phyloP scores from a whole-genome alignment of 2,329 filamentous ascomycete genomes.

The Phialophora chinensis region DNA sequence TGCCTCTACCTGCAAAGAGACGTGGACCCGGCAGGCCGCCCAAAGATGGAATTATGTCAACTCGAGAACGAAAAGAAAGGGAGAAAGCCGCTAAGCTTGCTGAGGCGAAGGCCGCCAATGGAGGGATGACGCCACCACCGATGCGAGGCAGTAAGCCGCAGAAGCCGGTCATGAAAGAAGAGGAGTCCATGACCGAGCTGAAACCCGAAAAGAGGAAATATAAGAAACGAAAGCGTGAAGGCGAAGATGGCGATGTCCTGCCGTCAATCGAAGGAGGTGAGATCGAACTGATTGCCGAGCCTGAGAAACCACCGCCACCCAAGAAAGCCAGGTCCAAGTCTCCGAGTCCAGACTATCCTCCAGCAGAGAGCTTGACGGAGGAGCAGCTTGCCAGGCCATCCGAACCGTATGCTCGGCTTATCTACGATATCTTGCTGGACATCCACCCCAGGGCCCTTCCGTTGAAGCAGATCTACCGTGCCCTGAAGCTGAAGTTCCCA shows the following conservation, averaged over 20 bases:
- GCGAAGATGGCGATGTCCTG: constrained; percentile 50
- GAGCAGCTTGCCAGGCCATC: constrained; percentile 68
- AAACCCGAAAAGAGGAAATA: constrained; percentile 57
- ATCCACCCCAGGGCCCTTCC: constrained; percentile 62
- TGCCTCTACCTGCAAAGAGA: constrained; percentile 47
- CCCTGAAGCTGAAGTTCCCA: constrained; percentile 67
- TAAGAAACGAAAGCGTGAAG: constrained; percentile 55
- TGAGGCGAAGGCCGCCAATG: constrained; percentile 51
- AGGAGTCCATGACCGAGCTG: constrained; percentile 42
- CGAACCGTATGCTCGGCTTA: constrained; percentile 67
- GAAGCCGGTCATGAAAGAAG: constrained; percentile 40
- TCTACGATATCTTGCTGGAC: constrained; percentile 65
- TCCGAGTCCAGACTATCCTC: constrained; percentile 66
- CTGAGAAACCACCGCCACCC: constrained; percentile 38
- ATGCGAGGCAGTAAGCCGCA: constrained; percentile 42
- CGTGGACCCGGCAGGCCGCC: constrained; percentile 67
- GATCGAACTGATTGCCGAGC: constrained; percentile 32
- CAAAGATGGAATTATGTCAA: constrained; percentile 71
- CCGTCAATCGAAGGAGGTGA: constrained; percentile 49
- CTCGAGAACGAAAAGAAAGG: constrained; percentile 63
- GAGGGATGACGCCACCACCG: constrained; percentile 53
- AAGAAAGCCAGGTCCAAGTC: constrained; percentile 56
- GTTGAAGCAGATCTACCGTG: constrained; percentile 69
- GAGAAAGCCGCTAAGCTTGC: constrained; percentile 60
- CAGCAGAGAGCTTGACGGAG: constrained; percentile 64